Evolutionary conservation across 768 basidiomycete species (phyloP).

Genomic region (Leccinum ochraceum): DNA sequence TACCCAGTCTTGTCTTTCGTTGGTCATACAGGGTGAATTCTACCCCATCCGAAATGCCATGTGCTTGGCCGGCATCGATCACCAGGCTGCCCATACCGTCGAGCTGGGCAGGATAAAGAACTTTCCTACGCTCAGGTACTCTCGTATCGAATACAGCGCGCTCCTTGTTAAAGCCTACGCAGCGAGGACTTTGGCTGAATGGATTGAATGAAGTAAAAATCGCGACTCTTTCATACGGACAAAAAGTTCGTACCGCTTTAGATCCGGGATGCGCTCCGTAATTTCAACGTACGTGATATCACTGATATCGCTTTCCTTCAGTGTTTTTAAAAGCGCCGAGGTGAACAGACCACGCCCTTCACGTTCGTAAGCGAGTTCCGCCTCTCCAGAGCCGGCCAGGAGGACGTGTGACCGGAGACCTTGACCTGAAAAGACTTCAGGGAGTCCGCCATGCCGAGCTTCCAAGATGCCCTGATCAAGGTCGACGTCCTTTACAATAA

Average conservation of each 20-base stretch:
- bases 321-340: slow-evolving; percentile 16
- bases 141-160: slow-evolving; percentile 28
- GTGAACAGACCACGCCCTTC: slow-evolving; percentile 29
- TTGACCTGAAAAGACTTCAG: slow-evolving; percentile 25
- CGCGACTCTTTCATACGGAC: background rate
- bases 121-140: slow-evolving; percentile 5
- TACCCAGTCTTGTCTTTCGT: background rate
- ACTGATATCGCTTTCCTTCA: slow-evolving; percentile 7
- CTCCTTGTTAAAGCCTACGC: slow-evolving; percentile 23
- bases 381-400: slow-evolving; percentile 42
- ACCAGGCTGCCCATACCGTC: slow-evolving; percentile 10
- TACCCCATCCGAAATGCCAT: slow-evolving; percentile 23
- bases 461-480: slow-evolving; percentile 32
- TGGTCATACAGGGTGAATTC: slow-evolving; percentile 23
- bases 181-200: slow-evolving; percentile 31
- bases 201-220: background rate
- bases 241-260: slow-evolving; percentile 3
- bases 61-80: slow-evolving; percentile 25
- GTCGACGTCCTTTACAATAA: slow-evolving; percentile 2
- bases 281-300: slow-evolving; percentile 27
- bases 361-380: slow-evolving; percentile 33
- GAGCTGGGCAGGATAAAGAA: background rate
- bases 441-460: slow-evolving; percentile 10
- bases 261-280: slow-evolving; percentile 14
- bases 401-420: slow-evolving; percentile 41